A percentile compares a stretch with the other conserved stretches of the same genome.
phyloP scores from a whole-genome alignment of 768 basidiomycete species.

The Tricholoma saponaceum region DNA sequence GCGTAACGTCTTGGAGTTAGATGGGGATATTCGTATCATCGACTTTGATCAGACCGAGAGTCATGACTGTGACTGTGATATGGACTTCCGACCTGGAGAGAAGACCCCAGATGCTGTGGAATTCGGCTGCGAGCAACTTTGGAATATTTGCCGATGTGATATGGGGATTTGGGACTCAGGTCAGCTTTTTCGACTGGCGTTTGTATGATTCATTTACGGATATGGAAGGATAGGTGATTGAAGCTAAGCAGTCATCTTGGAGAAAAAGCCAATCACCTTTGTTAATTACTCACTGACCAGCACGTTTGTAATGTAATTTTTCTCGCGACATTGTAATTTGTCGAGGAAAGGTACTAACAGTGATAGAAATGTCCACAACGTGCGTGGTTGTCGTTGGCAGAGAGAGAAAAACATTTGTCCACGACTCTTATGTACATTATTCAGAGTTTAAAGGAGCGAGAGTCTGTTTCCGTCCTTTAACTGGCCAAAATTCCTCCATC shows the following conservation, averaged over 20 bases:
- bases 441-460: slow-evolving; percentile 60
- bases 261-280: neutral
- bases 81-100: slow-evolving; percentile 24
- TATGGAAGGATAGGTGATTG: neutral
- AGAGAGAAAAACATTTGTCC: neutral
- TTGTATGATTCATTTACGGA: neutral
- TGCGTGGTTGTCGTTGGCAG: too few relatives aligned
- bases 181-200: neutral
- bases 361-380: neutral
- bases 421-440: slow-evolving; percentile 12
- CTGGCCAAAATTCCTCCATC: slow-evolving; percentile 72
- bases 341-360: neutral
- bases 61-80: slow-evolving; percentile 27
- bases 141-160: slow-evolving; percentile 25
- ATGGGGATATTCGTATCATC: slow-evolving; percentile 34
- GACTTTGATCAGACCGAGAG: slow-evolving; percentile 31
- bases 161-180: slow-evolving; percentile 24
- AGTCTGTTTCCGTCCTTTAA: slow-evolving; percentile 47
- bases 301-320: neutral
- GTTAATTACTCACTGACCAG: neutral
- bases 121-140: slow-evolving; percentile 29
- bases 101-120: slow-evolving; percentile 20
- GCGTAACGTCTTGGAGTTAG: slow-evolving; percentile 32
- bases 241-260: neutral
- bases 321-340: neutral